These are phyloP conservation scores for Pythium periplocum DNA, from an alignment of 352 stramenopile genomes.

Conservation along the genomic window DNA sequence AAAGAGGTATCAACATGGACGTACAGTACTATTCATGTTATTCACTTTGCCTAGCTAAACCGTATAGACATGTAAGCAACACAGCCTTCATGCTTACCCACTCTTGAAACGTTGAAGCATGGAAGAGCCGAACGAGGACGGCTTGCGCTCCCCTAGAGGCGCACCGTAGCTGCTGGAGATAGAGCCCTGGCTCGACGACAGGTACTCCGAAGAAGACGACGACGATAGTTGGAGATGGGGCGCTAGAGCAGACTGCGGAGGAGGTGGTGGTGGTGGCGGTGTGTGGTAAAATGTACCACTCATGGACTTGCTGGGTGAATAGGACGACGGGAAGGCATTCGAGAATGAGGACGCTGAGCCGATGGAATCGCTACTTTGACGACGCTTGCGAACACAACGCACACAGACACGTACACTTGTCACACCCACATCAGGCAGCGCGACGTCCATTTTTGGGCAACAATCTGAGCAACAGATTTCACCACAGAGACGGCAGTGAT, in stretches of 20 bases:
- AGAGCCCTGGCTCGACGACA: conserved; percentile 38
- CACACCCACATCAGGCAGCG: conserved; percentile 48
- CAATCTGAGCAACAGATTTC: conserved; percentile 76
- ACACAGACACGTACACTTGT: conserved; percentile 72
- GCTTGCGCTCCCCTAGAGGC: conserved; percentile 39
- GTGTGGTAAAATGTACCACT: conserved; percentile 6
- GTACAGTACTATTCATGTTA: too few relatives aligned
- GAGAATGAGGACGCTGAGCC: conserved; percentile 14
- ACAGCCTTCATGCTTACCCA: not conserved
- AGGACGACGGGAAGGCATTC: not conserved
- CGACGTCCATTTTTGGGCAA: conserved; percentile 78
- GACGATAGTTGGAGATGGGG: conserved; percentile 22
- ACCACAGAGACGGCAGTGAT: conserved; percentile 74
- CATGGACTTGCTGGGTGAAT: not conserved
- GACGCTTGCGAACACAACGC: conserved; percentile 44
- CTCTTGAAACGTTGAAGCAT: conserved; percentile 65
- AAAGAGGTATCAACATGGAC: too few relatives aligned
- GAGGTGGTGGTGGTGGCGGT: conserved; percentile 4
- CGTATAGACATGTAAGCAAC: too few relatives aligned
- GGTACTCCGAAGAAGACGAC: conserved; percentile 31
- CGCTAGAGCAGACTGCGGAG: conserved; percentile 1
- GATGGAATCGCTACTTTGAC: conserved; percentile 38
- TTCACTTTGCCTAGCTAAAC: too few relatives aligned
- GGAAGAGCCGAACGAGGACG: conserved; percentile 39
- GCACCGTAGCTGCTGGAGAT: conserved; percentile 21